Conservation (phyloP, 371 early-diverging fungal genomes). For the Lichtheimia hyalospora region DNA sequence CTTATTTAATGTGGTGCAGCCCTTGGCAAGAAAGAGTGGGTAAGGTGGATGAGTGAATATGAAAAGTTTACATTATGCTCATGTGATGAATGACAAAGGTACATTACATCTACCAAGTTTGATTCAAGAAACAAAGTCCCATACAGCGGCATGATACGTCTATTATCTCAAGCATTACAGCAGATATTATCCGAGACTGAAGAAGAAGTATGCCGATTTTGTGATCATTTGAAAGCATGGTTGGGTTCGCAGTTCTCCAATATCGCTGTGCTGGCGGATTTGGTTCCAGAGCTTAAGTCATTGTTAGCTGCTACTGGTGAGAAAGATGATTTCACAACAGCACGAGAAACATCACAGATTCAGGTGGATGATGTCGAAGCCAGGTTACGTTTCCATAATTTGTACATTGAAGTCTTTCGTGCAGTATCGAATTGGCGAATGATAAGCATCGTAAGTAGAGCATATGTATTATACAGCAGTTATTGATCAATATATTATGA, state of each 20-base stretch:
- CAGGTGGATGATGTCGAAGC: conserved; percentile 37
- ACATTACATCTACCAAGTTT: conserved; percentile 39
- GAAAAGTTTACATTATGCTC: too few species aligned
- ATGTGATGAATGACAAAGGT: conserved; percentile 13
- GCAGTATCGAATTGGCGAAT: conserved; percentile 41
- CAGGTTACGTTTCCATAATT: conserved; percentile 35
- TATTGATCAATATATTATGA: too few species aligned
- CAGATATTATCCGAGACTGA: conserved; percentile 45
- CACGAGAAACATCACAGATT: too few species aligned
- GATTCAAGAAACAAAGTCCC: conserved; percentile 40
- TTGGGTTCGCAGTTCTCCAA: conserved; percentile 39
- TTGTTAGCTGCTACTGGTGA: conserved; percentile 7
- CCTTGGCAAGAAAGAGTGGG: conserved; percentile 40
- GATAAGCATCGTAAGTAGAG: conserved; percentile 18
- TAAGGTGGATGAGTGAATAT: conserved; percentile 5
- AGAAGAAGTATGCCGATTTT: conserved; percentile 34
- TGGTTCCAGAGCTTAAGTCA: conserved; percentile 41
- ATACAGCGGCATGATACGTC: conserved; percentile 37
- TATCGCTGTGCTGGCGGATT: conserved; percentile 28
- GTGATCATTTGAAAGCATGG: conserved; percentile 30
- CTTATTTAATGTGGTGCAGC: conserved; percentile 35
- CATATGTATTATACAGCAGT: too few species aligned
- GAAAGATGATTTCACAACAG: too few species aligned
- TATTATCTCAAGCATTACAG: conserved; percentile 40
- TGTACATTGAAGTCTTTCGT: conserved; percentile 43